Evolutionary conservation across 768 basidiomycete genomes (phyloP).

Genomic region (Psilocybe sp.): DNA sequence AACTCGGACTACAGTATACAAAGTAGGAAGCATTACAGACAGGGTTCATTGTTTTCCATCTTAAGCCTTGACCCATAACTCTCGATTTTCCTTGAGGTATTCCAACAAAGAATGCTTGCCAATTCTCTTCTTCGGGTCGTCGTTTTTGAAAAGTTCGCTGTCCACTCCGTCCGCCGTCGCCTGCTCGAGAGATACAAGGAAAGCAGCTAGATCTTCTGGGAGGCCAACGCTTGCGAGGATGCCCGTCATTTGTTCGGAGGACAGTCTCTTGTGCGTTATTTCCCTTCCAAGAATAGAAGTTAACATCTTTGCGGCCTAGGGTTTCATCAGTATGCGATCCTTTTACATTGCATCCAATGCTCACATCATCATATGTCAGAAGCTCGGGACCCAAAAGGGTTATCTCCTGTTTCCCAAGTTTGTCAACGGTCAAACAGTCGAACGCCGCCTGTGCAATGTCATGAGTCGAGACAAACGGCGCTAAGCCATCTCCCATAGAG

Average conservation of each 20-base stretch:
- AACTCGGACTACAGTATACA: too few relatives aligned
- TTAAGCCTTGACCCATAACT: slow-evolving; percentile 15
- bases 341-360: not conserved
- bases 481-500: slow-evolving; percentile 14
- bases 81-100: slow-evolving; percentile 20
- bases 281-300: slow-evolving; percentile 15
- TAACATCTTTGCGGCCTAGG: slow-evolving; percentile 13
- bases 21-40: too few relatives aligned
- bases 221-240: slow-evolving; percentile 5
- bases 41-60: too few relatives aligned
- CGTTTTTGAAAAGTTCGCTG: slow-evolving; percentile 15
- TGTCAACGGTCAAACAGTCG: slow-evolving; percentile 17
- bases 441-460: slow-evolving; percentile 26
- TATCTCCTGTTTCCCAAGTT: slow-evolving; percentile 5
- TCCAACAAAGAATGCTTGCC: slow-evolving; percentile 21
- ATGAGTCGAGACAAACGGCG: slow-evolving; percentile 23
- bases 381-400: slow-evolving; percentile 24
- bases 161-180: slow-evolving; percentile 19
- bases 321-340: not conserved
- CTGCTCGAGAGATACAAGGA: slow-evolving; percentile 15
- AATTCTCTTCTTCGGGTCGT: slow-evolving; percentile 14
- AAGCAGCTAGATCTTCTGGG: slow-evolving; percentile 12
- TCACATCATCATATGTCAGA: slow-evolving; percentile 10
- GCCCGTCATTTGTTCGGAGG: slow-evolving; percentile 8
- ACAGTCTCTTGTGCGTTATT: slow-evolving; percentile 13